phyloP scores from a whole-genome alignment of 257 asterid species.

The Nicotiana knightiana region DNA sequence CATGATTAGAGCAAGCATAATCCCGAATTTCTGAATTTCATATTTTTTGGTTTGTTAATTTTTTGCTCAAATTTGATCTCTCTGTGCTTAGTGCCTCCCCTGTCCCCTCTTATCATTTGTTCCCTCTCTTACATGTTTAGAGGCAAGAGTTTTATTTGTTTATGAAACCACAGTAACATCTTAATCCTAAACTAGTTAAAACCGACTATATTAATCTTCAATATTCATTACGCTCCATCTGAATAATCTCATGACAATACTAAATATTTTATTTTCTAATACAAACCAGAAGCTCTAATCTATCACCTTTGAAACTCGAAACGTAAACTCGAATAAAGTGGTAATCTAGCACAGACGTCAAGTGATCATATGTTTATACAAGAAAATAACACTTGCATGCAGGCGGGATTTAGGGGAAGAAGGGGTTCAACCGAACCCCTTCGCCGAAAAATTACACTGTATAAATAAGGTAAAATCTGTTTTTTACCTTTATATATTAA shows the following conservation, averaged over 20 bases:
- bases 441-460: no score
- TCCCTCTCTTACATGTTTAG: neutral
- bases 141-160: neutral
- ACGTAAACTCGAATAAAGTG: neutral
- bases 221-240: neutral
- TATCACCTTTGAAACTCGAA: neutral
- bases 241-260: neutral
- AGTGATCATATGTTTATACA: neutral
- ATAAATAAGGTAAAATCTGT: no score
- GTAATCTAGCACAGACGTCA: neutral
- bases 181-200: neutral
- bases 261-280: neutral
- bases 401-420: no score
- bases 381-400: neutral
- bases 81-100: neutral
- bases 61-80: neutral
- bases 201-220: neutral
- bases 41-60: neutral
- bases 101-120: neutral
- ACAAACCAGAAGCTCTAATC: neutral
- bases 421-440: no score
- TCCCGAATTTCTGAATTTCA: conserved; percentile 15
- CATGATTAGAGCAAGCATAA: conserved; percentile 17
- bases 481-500: no score
- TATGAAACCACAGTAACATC: no score